Conservation (phyloP, 2,329 filamentous ascomycete genomes). For the Ophiocordyceps unilateralis region DNA sequence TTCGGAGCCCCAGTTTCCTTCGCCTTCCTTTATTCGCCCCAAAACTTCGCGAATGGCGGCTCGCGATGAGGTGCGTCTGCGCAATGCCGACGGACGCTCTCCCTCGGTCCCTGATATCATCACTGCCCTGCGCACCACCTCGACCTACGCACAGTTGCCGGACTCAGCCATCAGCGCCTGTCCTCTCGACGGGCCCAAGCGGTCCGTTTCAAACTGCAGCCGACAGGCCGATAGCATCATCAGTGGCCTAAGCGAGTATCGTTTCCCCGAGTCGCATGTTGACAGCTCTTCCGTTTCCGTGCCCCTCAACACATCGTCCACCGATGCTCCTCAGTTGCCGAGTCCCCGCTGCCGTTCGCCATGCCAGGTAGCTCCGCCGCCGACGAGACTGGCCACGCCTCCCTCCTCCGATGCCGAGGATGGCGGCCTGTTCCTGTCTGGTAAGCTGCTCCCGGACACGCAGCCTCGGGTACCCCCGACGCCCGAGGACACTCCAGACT, state of each 20-base stretch:
- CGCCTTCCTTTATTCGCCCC: conserved; percentile 37
- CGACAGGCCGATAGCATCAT: conserved; percentile 7
- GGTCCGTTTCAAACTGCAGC: conserved; percentile 14
- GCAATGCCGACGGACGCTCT: conserved; percentile 12
- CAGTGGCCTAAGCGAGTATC: neutral
- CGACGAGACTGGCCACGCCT: conserved; percentile 13
- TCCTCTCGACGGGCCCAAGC: neutral
- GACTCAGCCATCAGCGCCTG: conserved; percentile 1
- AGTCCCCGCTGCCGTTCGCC: conserved; percentile 11
- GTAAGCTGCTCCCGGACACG: conserved; percentile 4
- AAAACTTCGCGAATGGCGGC: conserved; percentile 37
- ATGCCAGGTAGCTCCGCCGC: conserved; percentile 6
- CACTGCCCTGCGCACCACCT: conserved; percentile 2
- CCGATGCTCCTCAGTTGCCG: conserved; percentile 9
- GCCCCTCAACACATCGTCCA: conserved; percentile 6
- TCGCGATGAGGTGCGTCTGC: conserved; percentile 26
- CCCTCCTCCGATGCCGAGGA: conserved; percentile 15
- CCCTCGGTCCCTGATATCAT: conserved; percentile 10
- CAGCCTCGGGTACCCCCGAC: conserved; percentile 9
- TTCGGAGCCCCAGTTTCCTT: conserved; percentile 25
- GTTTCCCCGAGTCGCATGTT: neutral
- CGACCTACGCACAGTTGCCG: conserved; percentile 1
- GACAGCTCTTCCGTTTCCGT: conserved; percentile 9
- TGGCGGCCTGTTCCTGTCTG: conserved; percentile 1
- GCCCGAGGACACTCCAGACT: conserved; percentile 14